These are phyloP conservation scores for Phoma sp. DNA, from an alignment of 2,329 filamentous ascomycete genomes.

Conservation along the genomic window DNA sequence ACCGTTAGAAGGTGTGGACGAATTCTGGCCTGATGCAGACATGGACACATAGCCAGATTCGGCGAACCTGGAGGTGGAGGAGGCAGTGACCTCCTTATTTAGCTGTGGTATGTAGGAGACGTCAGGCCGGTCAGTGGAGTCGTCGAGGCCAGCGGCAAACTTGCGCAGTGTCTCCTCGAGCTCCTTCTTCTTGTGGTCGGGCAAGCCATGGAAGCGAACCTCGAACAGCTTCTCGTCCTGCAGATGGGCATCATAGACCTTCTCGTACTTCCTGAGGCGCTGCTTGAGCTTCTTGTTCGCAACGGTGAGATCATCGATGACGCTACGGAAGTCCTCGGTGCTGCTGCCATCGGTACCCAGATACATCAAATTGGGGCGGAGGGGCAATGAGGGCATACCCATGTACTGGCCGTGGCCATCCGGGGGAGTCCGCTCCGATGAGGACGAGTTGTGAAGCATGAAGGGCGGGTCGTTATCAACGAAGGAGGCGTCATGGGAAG, in stretches of 20 bases:
- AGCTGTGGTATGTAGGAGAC: constrained; percentile 53
- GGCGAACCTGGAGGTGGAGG: constrained; percentile 58
- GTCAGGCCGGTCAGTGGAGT: constrained; percentile 31
- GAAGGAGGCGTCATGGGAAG: constrained; percentile 45
- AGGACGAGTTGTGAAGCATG: constrained; percentile 54
- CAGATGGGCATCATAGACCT: constrained; percentile 68
- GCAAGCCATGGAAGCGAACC: constrained; percentile 76
- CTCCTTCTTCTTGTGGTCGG: constrained; percentile 75
- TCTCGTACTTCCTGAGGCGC: constrained; percentile 73
- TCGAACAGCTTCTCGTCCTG: constrained; percentile 82
- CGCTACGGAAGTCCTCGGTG: constrained; percentile 76
- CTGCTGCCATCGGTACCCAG: constrained; percentile 60
- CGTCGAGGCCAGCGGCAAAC: constrained; percentile 70
- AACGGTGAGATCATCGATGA: constrained; percentile 86
- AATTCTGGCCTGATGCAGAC: constrained; percentile 55
- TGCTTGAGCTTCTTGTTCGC: constrained; percentile 81
- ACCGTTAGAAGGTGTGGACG: constrained; percentile 45
- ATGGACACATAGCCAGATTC: constrained; percentile 70
- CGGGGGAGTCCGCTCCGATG: constrained; percentile 49
- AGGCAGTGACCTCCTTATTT: constrained; percentile 63
- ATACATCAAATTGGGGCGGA: constrained; percentile 48
- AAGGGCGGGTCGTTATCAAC: constrained; percentile 54
- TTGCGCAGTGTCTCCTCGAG: constrained; percentile 74
- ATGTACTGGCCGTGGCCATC: constrained; percentile 28
- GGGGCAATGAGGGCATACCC: constrained; percentile 28